phyloP scores from a whole-genome alignment of 2,329 filamentous ascomycete genomes.

The Pseudopithomyces chartarum region DNA sequence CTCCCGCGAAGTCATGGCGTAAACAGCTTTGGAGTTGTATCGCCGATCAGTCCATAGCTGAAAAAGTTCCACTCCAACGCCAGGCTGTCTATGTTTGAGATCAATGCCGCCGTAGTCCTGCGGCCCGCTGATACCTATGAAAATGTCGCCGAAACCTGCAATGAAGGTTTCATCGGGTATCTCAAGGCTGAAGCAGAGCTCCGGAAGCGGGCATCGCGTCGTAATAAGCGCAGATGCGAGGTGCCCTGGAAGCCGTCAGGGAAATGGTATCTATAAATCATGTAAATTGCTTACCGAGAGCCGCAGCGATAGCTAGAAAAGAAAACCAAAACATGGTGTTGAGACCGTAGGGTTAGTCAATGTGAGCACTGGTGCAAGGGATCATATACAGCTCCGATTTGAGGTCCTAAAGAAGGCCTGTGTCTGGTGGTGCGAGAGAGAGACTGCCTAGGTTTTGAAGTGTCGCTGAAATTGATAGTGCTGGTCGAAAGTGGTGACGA shows the following conservation, averaged over 20 bases:
- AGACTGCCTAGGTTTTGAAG: background rate
- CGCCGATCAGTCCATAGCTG: slow-evolving; percentile 58
- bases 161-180: slow-evolving; percentile 58
- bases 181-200: slow-evolving; percentile 58
- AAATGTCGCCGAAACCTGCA: slow-evolving; percentile 60
- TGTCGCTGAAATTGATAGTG: background rate
- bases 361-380: background rate
- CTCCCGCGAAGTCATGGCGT: slow-evolving; percentile 33
- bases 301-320: background rate
- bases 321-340: background rate
- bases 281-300: background rate
- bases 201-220: slow-evolving; percentile 28
- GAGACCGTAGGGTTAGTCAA: background rate
- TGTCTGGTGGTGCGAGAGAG: too few species aligned
- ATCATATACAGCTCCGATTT: background rate
- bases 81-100: slow-evolving; percentile 59
- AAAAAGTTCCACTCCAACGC: slow-evolving; percentile 64
- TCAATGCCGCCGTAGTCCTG: slow-evolving; percentile 59
- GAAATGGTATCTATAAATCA: background rate
- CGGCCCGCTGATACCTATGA: slow-evolving; percentile 61
- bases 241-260: slow-evolving; percentile 28
- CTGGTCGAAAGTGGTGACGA: background rate
- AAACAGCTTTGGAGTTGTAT: slow-evolving; percentile 60
- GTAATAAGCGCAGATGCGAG: slow-evolving; percentile 34
- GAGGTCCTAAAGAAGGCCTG: too few species aligned